Conservation (phyloP, 345 rosid species). For the Cochlearia excelsa region DNA sequence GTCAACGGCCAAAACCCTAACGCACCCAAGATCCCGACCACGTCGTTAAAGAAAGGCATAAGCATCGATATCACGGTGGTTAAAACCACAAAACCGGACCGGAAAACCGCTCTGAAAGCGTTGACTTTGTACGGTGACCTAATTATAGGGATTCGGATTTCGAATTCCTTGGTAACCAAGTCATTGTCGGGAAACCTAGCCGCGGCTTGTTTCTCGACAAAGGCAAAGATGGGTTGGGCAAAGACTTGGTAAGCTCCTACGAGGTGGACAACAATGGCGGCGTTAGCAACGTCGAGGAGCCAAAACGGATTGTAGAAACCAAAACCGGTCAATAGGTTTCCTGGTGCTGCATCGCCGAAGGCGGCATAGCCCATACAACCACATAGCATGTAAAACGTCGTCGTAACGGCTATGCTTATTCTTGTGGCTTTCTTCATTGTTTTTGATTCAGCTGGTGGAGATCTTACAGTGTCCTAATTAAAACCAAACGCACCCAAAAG, state of each 20-base stretch:
- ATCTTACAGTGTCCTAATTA: slow-evolving; percentile 43
- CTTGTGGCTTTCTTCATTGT: slow-evolving; percentile 46
- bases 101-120: slow-evolving; percentile 55
- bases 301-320: slow-evolving; percentile 75
- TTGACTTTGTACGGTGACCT: slow-evolving; percentile 40
- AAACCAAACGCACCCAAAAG: neutral
- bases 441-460: slow-evolving; percentile 50
- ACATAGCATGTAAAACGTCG: slow-evolving; percentile 51
- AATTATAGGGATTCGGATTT: slow-evolving; percentile 41
- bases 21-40: slow-evolving; percentile 69
- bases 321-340: slow-evolving; percentile 73
- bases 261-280: slow-evolving; percentile 65
- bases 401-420: slow-evolving; percentile 41
- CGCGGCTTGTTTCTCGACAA: slow-evolving; percentile 47
- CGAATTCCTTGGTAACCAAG: slow-evolving; percentile 47
- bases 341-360: slow-evolving; percentile 65
- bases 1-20: slow-evolving; percentile 79
- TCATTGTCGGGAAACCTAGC: slow-evolving; percentile 42
- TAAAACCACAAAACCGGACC: slow-evolving; percentile 50
- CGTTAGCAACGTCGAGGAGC: slow-evolving; percentile 69
- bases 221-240: slow-evolving; percentile 70
- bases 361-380: slow-evolving; percentile 75
- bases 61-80: slow-evolving; percentile 71
- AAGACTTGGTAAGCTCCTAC: slow-evolving; percentile 76
- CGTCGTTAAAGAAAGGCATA: slow-evolving; percentile 69